Base-by-base conservation (phyloP, 805 yeast genomes). In the Candida pseudofarinosa region DNA sequence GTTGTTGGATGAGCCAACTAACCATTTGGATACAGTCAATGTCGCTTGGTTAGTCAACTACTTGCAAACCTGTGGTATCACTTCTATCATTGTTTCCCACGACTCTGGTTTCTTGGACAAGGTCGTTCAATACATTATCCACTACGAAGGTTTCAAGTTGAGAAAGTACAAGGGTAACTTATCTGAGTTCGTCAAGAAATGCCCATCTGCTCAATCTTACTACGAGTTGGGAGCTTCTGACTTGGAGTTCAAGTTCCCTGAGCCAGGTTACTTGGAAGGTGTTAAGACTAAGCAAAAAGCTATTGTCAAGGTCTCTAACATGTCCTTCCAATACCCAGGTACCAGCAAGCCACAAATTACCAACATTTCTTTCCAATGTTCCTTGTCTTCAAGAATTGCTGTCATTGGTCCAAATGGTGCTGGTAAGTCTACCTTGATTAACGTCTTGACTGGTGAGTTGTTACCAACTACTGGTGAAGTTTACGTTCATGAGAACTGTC, bases 331-430 rank as follows among this genome's bases (percentile, higher is more conserved):
- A 83, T 93, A 93, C 80, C 96, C 96, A 73, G 99, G 99, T 81
- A 91, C 99, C 57, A 47, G 85, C 59, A 89, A 87, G 78, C 99
- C 99, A 63, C 99, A 93, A 81, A 79, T 93, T 61, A 50, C 68
- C 47, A 89, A 87, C 76, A 83, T 93, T 60, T 83, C 84, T 73
- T 93, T 93, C 97, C 98, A 93, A 81, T 89, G 97, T 82, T 93
- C 99, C 54, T 80, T 93, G 68, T 91, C 98, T 51, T 91, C 99
- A 38, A 91, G 99, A 85, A 93, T 93, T 87, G 99, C 99, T 60
- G 98, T 93, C 71, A 91, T 93, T 79, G 99, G 99, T 76, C 99
- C 99, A 75, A 93, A 93, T 77, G 99, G 99, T 88, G 99, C 99
- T 69, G 99, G 99, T 85, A 93, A 93, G 77, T 91, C 99, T 54